A percentile compares a stretch with the other conserved stretches of the same genome.
Conservation (phyloP, 2,329 filamentous ascomycete genomes). For the Claviceps digitariae region DNA sequence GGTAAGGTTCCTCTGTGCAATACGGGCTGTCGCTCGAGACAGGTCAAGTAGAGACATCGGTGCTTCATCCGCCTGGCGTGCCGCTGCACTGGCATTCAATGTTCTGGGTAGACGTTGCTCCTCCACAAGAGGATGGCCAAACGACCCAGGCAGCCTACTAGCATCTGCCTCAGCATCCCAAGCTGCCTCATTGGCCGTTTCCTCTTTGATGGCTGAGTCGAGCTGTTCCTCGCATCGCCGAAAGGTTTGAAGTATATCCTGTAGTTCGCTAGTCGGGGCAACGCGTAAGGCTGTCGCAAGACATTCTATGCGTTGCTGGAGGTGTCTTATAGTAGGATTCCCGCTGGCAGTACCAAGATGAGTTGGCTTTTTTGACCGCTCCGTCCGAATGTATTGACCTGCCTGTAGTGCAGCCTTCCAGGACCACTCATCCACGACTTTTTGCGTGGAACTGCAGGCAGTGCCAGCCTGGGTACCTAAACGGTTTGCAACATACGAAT, state of each 20-base stretch:
- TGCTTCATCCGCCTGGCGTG: slow-evolving; percentile 35
- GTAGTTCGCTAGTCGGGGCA: slow-evolving; percentile 54
- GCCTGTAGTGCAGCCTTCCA: slow-evolving; percentile 69
- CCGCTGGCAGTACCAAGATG: slow-evolving; percentile 47
- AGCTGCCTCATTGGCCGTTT: slow-evolving; percentile 53
- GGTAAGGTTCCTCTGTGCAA: slow-evolving; percentile 44
- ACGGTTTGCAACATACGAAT: slow-evolving; percentile 66
- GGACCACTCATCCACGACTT: slow-evolving; percentile 48
- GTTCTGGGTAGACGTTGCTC: slow-evolving; percentile 18
- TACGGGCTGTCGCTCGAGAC: slow-evolving; percentile 44
- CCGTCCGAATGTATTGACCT: slow-evolving; percentile 55
- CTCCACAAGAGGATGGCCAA: slow-evolving; percentile 21
- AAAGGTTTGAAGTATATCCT: slow-evolving; percentile 64
- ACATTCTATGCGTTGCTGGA: slow-evolving; percentile 73
- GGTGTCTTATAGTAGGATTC: slow-evolving; percentile 51
- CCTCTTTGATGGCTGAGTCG: slow-evolving; percentile 49
- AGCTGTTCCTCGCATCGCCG: slow-evolving; percentile 68
- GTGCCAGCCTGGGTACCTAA: slow-evolving; percentile 26
- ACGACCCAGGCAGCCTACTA: slow-evolving; percentile 42
- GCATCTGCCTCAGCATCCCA: slow-evolving; percentile 55
- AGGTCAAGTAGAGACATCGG: slow-evolving; percentile 54
- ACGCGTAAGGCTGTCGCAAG: slow-evolving; percentile 62
- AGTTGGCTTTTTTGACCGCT: slow-evolving; percentile 39
- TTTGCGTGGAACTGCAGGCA: not conserved
- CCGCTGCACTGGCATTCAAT: slow-evolving; percentile 19